These are phyloP conservation scores for Phytopythium oedochilum DNA, from an alignment of 352 stramenopile species.

Conservation along the genomic window DNA sequence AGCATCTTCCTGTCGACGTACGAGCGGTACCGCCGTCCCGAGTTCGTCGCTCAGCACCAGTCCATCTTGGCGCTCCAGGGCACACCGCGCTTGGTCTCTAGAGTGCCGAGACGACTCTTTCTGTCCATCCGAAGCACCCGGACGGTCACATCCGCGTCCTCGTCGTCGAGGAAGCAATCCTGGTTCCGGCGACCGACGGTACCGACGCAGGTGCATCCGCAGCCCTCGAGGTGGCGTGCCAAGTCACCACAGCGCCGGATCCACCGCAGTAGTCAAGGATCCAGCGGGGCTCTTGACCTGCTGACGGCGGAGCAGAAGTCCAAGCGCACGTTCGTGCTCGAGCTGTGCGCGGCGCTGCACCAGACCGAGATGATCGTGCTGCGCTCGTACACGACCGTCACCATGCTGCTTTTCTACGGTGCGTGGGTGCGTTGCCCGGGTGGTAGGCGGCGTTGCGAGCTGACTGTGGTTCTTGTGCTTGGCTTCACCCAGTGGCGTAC, in stretches of 20 bases:
- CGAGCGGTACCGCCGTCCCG: conserved; percentile 9
- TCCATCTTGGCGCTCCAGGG: background rate
- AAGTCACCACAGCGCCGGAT: background rate
- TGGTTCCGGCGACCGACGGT: background rate
- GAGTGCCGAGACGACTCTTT: background rate
- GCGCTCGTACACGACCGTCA: conserved; percentile 26
- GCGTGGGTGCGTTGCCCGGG: background rate
- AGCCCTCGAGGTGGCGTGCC: background rate
- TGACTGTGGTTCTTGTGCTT: too few species aligned
- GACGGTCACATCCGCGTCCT: background rate
- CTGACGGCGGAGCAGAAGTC: conserved; percentile 7
- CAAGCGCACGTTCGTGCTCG: conserved; percentile 7
- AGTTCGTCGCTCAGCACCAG: background rate
- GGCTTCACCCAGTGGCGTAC: conserved; percentile 19
- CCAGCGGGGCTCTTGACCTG: conserved; percentile 13
- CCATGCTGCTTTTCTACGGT: conserved; percentile 25
- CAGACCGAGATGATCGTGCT: conserved; percentile 28
- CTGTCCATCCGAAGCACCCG: background rate
- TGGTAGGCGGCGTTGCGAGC: too few species aligned
- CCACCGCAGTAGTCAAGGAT: conserved; percentile 1
- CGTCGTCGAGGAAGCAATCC: background rate
- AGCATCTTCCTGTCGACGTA: conserved; percentile 22
- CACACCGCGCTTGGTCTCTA: background rate
- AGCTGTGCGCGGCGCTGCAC: conserved; percentile 12
- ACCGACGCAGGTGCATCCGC: background rate